phyloP scores from a whole-genome alignment of 495 filamentous ascomycete species.

The Penicillium lividum region DNA sequence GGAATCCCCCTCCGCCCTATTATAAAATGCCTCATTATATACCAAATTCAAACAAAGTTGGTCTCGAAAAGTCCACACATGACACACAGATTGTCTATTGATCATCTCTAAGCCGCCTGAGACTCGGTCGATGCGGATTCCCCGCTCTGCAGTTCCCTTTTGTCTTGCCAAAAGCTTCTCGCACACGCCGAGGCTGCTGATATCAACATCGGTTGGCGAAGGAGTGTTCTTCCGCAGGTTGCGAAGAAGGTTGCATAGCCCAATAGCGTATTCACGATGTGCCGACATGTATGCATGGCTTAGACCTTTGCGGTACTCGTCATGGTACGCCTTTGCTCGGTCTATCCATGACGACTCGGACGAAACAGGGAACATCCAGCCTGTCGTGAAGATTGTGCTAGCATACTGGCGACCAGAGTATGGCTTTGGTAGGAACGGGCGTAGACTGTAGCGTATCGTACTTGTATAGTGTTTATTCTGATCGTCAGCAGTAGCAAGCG shows the following conservation, averaged over 20 bases:
- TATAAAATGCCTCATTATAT: slow-evolving; percentile 6
- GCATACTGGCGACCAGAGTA: slow-evolving; percentile 9
- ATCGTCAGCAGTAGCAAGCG: slow-evolving; percentile 5
- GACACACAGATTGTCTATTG: slow-evolving; percentile 6
- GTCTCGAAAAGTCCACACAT: slow-evolving; percentile 10
- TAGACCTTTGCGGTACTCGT: slow-evolving; percentile 9
- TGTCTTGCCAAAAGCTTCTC: slow-evolving; percentile 4
- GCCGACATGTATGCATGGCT: slow-evolving; percentile 4
- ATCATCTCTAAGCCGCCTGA: slow-evolving; percentile 7
- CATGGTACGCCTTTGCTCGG: slow-evolving; percentile 7
- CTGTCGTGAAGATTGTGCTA: slow-evolving; percentile 9
- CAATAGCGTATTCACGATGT: slow-evolving; percentile 7
- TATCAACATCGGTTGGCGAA: slow-evolving; percentile 7
- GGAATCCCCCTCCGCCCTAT: slow-evolving; percentile 1
- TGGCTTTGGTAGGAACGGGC: slow-evolving; percentile 5
- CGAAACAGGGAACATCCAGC: slow-evolving; percentile 8
- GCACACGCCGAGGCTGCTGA: slow-evolving; percentile 6
- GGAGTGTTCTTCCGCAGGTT: not conserved
- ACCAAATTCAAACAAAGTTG: slow-evolving; percentile 8
- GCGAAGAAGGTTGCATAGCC: slow-evolving; percentile 6
- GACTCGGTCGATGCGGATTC: slow-evolving; percentile 8
- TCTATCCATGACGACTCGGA: slow-evolving; percentile 8
- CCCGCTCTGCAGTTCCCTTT: slow-evolving; percentile 8
- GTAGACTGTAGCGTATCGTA: slow-evolving; percentile 8
- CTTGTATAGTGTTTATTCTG: slow-evolving; percentile 9